A percentile compares a stretch with the other conserved stretches of the same genome.
phyloP scores from a whole-genome alignment of 2,329 filamentous ascomycete genomes.

The Westerdykella aurantiaca region DNA sequence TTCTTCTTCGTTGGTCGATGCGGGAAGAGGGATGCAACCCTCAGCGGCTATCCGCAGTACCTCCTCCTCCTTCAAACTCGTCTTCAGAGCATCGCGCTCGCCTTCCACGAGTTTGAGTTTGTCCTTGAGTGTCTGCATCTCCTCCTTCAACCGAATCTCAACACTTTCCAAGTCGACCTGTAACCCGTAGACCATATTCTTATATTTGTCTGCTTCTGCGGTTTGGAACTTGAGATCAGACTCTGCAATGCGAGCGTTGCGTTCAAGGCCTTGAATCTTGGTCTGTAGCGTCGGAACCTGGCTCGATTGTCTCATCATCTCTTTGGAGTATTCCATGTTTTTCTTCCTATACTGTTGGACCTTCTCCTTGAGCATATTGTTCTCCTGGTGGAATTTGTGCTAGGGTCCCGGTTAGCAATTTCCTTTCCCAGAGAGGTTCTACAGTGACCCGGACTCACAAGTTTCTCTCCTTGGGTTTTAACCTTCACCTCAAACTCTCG shows the following conservation, averaged over 20 bases:
- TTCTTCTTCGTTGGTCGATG: conserved; percentile 40
- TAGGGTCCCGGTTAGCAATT: conserved; percentile 1
- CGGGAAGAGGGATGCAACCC: conserved; percentile 61
- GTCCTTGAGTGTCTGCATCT: conserved; percentile 59
- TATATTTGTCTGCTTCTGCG: conserved; percentile 31
- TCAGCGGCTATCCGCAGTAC: conserved; percentile 67
- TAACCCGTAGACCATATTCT: conserved; percentile 41
- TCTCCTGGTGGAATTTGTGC: conserved; percentile 20
- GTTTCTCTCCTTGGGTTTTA: conserved; percentile 14
- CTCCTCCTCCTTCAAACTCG: conserved; percentile 66
- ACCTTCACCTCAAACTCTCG: conserved; percentile 27
- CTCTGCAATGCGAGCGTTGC: conserved; percentile 19
- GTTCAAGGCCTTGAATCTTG: conserved; percentile 25
- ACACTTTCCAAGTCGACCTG: conserved; percentile 53
- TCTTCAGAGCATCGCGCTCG: conserved; percentile 69
- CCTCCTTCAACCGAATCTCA: conserved; percentile 58
- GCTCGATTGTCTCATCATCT: conserved; percentile 15
- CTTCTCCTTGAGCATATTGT: conserved; percentile 22
- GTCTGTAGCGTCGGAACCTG: conserved; percentile 24
- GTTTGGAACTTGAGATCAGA: conserved; percentile 31
- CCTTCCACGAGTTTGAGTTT: conserved; percentile 62
- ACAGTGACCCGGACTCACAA: too few species aligned
- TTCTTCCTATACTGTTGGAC: conserved; percentile 22
- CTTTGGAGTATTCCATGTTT: conserved; percentile 19
- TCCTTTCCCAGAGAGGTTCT: background rate